These are phyloP conservation scores for Melampsora allii-populina DNA, from an alignment of 1,284 basidiomycete genomes.

Conservation along the genomic window DNA sequence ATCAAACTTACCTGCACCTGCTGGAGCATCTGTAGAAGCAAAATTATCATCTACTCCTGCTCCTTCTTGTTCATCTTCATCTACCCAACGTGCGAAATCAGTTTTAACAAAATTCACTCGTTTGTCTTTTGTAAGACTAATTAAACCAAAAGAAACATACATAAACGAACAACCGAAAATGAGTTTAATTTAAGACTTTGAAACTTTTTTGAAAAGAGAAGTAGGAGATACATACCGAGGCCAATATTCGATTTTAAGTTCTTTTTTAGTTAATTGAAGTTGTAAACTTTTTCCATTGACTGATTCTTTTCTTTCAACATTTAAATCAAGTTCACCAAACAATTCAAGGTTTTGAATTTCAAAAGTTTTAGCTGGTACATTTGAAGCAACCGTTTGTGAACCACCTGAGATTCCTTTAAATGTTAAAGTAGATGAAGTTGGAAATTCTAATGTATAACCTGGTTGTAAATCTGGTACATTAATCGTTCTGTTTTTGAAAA, in stretches of 20 bases:
- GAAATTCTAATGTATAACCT: constrained; percentile 21
- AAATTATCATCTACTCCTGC: constrained; percentile 23
- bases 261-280: constrained; percentile 18
- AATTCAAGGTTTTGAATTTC: constrained; percentile 19
- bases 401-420: constrained; percentile 24
- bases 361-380: constrained; percentile 2
- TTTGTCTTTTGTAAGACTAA: constrained; percentile 40
- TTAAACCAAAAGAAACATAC: background rate
- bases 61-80: constrained; percentile 40
- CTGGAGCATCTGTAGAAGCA: constrained; percentile 24
- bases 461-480: constrained; percentile 32
- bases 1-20: constrained; percentile 32
- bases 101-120: constrained; percentile 41
- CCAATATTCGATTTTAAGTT: constrained; percentile 29
- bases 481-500: constrained; percentile 10
- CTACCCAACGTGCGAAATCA: constrained; percentile 41
- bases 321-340: constrained; percentile 26
- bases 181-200: too few species aligned
- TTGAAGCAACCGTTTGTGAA: background rate
- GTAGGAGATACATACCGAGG: too few species aligned
- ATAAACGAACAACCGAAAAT: background rate
- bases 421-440: constrained; percentile 20
- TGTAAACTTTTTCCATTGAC: constrained; percentile 30
- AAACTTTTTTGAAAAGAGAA: too few species aligned
- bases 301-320: constrained; percentile 6